A percentile compares a stretch with the other conserved stretches of the same genome.
phyloP scores from a whole-genome alignment of 2,329 filamentous ascomycete genomes.

The Penicillium sp. region DNA sequence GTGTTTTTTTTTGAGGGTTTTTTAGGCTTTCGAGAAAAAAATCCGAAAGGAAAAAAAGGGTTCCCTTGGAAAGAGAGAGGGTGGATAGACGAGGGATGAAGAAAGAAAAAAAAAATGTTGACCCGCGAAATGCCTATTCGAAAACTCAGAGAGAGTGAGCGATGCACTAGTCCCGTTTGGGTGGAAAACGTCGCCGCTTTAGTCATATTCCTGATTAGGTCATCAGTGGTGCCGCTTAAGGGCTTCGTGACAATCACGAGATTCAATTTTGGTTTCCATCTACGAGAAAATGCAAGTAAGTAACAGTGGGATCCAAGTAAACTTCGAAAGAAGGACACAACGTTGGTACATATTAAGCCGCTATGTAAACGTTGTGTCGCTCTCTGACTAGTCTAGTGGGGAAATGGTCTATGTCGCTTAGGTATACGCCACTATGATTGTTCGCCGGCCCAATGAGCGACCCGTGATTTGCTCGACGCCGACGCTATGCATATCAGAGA shows the following conservation, averaged over 20 bases:
- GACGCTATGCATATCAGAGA: conserved; percentile 28
- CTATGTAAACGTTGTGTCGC: neutral
- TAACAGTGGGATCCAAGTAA: neutral
- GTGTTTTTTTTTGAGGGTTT: conserved; percentile 37
- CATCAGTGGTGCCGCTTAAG: conserved; percentile 11
- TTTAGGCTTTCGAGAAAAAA: conserved; percentile 29
- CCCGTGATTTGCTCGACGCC: conserved; percentile 22
- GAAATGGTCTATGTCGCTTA: neutral
- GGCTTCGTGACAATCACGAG: conserved; percentile 11
- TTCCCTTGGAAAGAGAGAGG: conserved; percentile 29
- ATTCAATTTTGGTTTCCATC: neutral
- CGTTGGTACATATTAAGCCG: neutral
- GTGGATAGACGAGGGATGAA: conserved; percentile 20
- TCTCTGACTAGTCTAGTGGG: neutral
- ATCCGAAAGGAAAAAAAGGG: conserved; percentile 32
- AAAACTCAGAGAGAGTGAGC: conserved; percentile 32
- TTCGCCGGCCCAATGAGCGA: conserved; percentile 13
- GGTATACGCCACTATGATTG: neutral
- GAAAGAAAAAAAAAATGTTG: conserved; percentile 27
- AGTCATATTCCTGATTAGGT: neutral
- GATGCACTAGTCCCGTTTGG: conserved; percentile 23
- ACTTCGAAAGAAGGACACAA: neutral
- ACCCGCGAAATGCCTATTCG: conserved; percentile 25
- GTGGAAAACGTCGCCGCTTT: conserved; percentile 11
- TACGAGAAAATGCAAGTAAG: neutral